Evolutionary conservation across 2,329 filamentous ascomycete genomes (phyloP), one percentile per base, ranked within the genome.

Genomic region (Verticillium zaregamsianum): DNA sequence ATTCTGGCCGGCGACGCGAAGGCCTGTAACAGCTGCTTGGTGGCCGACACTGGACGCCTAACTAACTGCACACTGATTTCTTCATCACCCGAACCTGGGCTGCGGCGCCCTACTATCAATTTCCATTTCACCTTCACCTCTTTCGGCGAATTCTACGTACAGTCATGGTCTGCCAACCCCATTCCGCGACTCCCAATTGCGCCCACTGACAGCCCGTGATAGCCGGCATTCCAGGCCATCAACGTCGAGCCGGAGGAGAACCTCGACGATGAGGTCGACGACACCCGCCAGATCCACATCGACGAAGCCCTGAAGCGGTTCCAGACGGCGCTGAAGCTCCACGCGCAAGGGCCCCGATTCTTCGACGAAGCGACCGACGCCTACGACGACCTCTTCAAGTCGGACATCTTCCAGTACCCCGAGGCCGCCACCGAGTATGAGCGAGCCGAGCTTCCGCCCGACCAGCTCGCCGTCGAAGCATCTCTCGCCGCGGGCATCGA

Each of bases 251-350:
- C 92, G 11, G 95, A 97, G 77, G 92, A 96, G 71, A 91, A 92
- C 62, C 81, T 90, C 66, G 93, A 97, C 72, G 92, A 96, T 69
- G 93, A 97, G 76, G 81, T 97, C 71, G 95, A 99, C 74, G 93
- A 95, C 70, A 97, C 93, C 37, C 95, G 94, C 74, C 94, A 98
- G 75, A 88, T 99, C 59, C 93, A 97, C 71, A 94, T 98, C 71
- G 95, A 99, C 71, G 95, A 99, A 78, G 93, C 95, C 57, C 81
- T 99, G 65, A 98, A 97, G 77, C 86, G 94, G 39, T 99, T 97
- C 73, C 93, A 98, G 72, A 89, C 84, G 68, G 95, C 95, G 56
- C 80, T 99, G 62, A 97, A 94, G 74, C 87, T 93, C 67, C 95
- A 99, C 72, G 90, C 94, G 1, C 92, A 96, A 76, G 93, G 95